These are phyloP conservation scores for Luffa aegyptiaca DNA, from an alignment of 306 rosid species.

Conservation along the genomic window DNA sequence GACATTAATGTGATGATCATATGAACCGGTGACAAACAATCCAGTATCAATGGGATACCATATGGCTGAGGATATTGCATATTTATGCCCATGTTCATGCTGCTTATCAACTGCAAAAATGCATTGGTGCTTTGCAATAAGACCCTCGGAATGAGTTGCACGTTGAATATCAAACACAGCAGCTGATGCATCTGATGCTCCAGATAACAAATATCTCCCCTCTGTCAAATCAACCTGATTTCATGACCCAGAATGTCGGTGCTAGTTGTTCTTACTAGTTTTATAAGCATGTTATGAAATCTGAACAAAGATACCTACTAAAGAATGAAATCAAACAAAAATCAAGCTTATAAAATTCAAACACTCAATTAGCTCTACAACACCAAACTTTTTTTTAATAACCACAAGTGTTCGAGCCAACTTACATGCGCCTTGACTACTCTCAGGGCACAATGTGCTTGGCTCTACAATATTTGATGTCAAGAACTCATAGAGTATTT, in stretches of 20 bases:
- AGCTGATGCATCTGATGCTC: constrained; percentile 69
- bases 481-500: constrained; percentile 6
- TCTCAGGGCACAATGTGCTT: background rate
- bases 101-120: constrained; percentile 57
- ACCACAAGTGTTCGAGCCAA: background rate
- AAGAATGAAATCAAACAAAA: background rate
- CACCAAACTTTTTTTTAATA: background rate
- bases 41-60: constrained; percentile 97
- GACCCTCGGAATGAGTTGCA: constrained; percentile 31
- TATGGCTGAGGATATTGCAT: constrained; percentile 71
- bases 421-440: background rate
- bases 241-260: constrained; percentile 28
- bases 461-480: background rate
- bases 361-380: background rate
- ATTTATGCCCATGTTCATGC: constrained; percentile 56
- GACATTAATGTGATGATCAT: constrained; percentile 76
- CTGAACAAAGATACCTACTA: background rate
- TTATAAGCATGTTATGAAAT: background rate
- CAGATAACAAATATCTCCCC: constrained; percentile 66
- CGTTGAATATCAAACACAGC: constrained; percentile 76
- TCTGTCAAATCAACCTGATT: constrained; percentile 81
- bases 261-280: background rate
- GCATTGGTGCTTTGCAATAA: constrained; percentile 43
- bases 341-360: background rate
- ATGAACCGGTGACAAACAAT: constrained; percentile 73